A percentile compares a stretch with the other conserved stretches of the same genome.
Evolutionary conservation across 441 rosid species (phyloP).

Genomic region (Euphorbia celastroides): DNA sequence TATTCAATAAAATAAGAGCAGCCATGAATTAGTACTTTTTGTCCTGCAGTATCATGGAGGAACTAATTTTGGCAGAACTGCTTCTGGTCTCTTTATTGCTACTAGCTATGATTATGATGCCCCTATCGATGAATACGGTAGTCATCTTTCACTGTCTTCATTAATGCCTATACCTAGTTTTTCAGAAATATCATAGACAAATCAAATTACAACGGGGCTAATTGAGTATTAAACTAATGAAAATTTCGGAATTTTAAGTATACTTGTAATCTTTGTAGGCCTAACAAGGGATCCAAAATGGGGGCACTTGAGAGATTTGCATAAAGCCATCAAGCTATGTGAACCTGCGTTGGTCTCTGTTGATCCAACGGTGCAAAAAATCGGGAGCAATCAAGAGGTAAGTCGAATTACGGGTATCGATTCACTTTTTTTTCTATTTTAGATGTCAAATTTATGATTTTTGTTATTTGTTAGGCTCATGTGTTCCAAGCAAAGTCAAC

Average conservation of each 20-base stretch:
- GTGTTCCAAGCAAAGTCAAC: slow-evolving; percentile 79
- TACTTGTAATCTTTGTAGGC: slow-evolving; percentile 31
- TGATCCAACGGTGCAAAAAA: slow-evolving; percentile 71
- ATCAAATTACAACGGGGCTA: slow-evolving; percentile 1
- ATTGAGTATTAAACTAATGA: too few relatives aligned
- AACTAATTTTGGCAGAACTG: slow-evolving; percentile 91
- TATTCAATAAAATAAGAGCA: too few relatives aligned
- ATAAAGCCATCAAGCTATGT: too few relatives aligned
- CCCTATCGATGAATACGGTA: slow-evolving; percentile 96
- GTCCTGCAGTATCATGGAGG: slow-evolving; percentile 99
- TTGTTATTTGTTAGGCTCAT: slow-evolving; percentile 47
- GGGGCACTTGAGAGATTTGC: slow-evolving; percentile 95
- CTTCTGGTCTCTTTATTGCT: slow-evolving; percentile 93
- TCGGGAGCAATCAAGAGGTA: slow-evolving; percentile 90
- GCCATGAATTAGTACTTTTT: too few relatives aligned
- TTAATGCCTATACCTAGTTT: background rate
- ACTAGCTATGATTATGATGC: slow-evolving; percentile 98
- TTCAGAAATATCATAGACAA: background rate
- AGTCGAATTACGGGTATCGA: too few relatives aligned
- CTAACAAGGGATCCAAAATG: slow-evolving; percentile 82
- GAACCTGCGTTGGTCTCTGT: slow-evolving; percentile 69
- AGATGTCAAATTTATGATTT: too few relatives aligned
- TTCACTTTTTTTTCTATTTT: slow-evolving; percentile 12
- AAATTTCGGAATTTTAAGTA: too few relatives aligned
- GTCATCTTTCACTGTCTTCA: slow-evolving; percentile 16